Evolutionary conservation across 768 basidiomycete species (phyloP), one percentile per base, ranked within the genome.

Genomic region (Amylocystis lapponica): DNA sequence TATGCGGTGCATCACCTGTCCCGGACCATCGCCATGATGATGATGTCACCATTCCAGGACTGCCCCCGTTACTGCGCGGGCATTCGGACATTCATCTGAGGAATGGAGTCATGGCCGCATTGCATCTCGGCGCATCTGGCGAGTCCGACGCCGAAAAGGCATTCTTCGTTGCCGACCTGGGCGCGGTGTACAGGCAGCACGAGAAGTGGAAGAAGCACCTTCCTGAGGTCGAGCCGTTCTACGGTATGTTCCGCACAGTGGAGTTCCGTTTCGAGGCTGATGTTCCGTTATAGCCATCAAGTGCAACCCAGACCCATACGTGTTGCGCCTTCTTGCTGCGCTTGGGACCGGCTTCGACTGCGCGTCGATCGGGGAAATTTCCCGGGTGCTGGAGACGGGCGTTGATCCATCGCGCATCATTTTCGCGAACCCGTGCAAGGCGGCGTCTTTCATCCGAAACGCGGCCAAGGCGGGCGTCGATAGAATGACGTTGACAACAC

Each of bases 351-450:
- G 93, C 13, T 99, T 99, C 67, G 96, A 99, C 64, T 98, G 96
- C 56, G 96, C 96, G 13, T 98, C 95, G 29, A 86, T 89, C 52
- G 81, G 84, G 45, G 96, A 99, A 66, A 97, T 99, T 54, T 72
- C 76, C 17, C 77, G 79, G 49, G 84, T 98, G 21, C 70, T 96
- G 20, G 66, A 66, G 10, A 64, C 93, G 4, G 84, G 82, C 7
- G 76, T 95, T 39, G 74, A 78, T 36, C 81, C 94, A 3, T 75
- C 77, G 41, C 78, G 85, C 45, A 86, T 99, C 72, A 90, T 98
- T 60, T 99, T 92, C 57, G 96, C 96, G 51, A 99, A 99, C 66
- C 96, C 96, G 0, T 98, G 96, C 83, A 99, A 99, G 68, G 89
- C 96, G 2, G 74, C 79, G 10, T 95, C 92, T 0, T 97, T 94